Conservation (phyloP, 345 rosid genomes). For the Arabis hirsuta region DNA sequence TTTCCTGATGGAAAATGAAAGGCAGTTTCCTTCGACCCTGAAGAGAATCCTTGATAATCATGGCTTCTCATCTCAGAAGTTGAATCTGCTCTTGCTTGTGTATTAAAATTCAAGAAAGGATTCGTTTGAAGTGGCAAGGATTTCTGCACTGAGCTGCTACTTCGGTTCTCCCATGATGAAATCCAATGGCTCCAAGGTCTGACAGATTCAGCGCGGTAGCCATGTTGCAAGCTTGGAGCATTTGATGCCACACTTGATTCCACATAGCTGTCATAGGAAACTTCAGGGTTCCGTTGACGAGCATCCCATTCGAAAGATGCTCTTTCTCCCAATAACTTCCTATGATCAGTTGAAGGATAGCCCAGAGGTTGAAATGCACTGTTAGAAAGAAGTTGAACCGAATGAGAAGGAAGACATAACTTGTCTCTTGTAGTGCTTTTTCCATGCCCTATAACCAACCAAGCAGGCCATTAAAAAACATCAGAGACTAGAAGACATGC, state of each 20-base stretch:
- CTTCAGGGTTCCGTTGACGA: constrained; percentile 51
- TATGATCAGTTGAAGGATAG: constrained; percentile 53
- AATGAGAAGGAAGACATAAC: constrained; percentile 53
- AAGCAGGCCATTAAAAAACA: constrained; percentile 27
- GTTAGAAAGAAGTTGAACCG: constrained; percentile 50
- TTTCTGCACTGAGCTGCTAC: constrained; percentile 59
- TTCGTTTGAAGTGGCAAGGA: constrained; percentile 55
- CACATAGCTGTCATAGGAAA: constrained; percentile 47
- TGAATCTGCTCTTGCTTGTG: constrained; percentile 51
- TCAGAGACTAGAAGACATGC: constrained; percentile 31
- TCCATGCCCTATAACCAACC: constrained; percentile 53
- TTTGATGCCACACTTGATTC: constrained; percentile 58
- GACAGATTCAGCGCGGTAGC: constrained; percentile 51
- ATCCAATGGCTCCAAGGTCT: constrained; percentile 60
- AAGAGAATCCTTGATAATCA: constrained; percentile 55
- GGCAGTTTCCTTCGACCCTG: constrained; percentile 53
- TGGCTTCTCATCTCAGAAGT: constrained; percentile 54
- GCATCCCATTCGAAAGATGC: constrained; percentile 45
- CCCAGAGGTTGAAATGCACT: constrained; percentile 53
- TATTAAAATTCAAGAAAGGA: constrained; percentile 51
- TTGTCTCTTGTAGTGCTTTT: constrained; percentile 50
- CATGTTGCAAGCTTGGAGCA: constrained; percentile 47
- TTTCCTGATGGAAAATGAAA: constrained; percentile 22
- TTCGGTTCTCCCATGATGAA: constrained; percentile 62
- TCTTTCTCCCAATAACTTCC: constrained; percentile 53